Evolutionary conservation across 108 stramenopile genomes (phyloP).

Genomic region (Skeletonema grethae): DNA sequence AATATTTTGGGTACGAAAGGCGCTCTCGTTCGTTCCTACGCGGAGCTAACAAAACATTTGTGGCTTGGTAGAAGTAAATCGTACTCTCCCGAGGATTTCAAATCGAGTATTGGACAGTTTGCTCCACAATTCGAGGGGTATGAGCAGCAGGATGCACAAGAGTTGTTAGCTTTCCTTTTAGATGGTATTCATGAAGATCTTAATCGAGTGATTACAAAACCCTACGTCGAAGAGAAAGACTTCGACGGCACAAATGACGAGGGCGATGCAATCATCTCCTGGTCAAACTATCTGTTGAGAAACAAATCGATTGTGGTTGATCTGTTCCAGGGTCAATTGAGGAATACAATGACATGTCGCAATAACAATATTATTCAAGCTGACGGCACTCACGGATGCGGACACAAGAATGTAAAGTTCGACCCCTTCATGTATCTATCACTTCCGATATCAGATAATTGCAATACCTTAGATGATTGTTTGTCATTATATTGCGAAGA

Average conservation of each 20-base stretch:
- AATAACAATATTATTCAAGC: conserved; percentile 13
- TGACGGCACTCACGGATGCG: conserved; percentile 49
- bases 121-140: conserved; percentile 90
- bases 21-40: background rate
- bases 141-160: conserved; percentile 98
- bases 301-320: conserved; percentile 92
- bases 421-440: conserved; percentile 97
- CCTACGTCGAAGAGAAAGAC: conserved; percentile 87
- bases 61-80: conserved; percentile 69
- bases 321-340: conserved; percentile 95
- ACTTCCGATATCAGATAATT: conserved; percentile 65
- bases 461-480: conserved; percentile 69
- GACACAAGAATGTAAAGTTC: conserved; percentile 79
- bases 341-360: conserved; percentile 79
- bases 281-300: conserved; percentile 83
- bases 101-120: conserved; percentile 71
- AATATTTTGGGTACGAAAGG: conserved; percentile 44
- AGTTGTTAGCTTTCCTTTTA: conserved; percentile 93
- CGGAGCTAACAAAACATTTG: conserved; percentile 61
- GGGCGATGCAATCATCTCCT: conserved; percentile 80
- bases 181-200: conserved; percentile 96
- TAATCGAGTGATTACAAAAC: conserved; percentile 86
- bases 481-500: conserved; percentile 70
- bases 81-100: conserved; percentile 61
- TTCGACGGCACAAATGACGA: conserved; percentile 83